phyloP scores from a whole-genome alignment of 1,284 basidiomycete species.

The Vanrija pseudolonga region DNA sequence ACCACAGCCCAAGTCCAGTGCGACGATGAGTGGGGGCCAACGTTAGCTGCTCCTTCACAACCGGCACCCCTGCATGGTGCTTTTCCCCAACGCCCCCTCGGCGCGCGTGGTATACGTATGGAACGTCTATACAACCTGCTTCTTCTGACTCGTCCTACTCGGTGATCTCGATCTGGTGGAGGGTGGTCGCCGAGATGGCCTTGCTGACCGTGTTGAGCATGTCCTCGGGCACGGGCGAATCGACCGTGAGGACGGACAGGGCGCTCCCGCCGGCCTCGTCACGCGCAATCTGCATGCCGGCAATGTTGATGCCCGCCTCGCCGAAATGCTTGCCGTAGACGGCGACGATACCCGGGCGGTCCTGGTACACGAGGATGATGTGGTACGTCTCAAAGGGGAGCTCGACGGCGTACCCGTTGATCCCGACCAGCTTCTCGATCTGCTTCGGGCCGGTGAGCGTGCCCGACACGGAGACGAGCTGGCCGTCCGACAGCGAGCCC shows the following conservation, averaged over 20 bases:
- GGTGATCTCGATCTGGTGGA: constrained; percentile 8
- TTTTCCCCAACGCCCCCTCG: too few species aligned
- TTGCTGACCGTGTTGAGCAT: not conserved
- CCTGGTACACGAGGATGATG: constrained; percentile 6
- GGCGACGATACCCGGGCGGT: constrained; percentile 10
- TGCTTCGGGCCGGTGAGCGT: constrained; percentile 8
- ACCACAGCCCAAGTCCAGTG: too few species aligned
- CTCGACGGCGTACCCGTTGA: constrained; percentile 5
- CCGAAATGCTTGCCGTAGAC: constrained; percentile 6
- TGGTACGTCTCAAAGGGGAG: constrained; percentile 6
- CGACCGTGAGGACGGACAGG: constrained; percentile 5
- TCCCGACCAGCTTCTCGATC: constrained; percentile 10
- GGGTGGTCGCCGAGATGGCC: not conserved
- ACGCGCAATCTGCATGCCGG: constrained; percentile 7
- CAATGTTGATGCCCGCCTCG: constrained; percentile 9
- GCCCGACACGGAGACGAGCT: constrained; percentile 1
- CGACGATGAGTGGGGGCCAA: too few species aligned
- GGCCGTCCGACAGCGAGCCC: constrained; percentile 6
- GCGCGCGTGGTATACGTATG: too few species aligned
- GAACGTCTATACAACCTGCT: too few species aligned
- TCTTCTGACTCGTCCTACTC: not conserved
- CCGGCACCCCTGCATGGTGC: too few species aligned
- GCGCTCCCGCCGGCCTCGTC: not conserved
- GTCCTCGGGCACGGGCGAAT: constrained; percentile 1
- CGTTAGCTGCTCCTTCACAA: too few species aligned